phyloP scores from a whole-genome alignment of 2,329 filamentous ascomycete genomes.

The Blastomyces emzantsi region DNA sequence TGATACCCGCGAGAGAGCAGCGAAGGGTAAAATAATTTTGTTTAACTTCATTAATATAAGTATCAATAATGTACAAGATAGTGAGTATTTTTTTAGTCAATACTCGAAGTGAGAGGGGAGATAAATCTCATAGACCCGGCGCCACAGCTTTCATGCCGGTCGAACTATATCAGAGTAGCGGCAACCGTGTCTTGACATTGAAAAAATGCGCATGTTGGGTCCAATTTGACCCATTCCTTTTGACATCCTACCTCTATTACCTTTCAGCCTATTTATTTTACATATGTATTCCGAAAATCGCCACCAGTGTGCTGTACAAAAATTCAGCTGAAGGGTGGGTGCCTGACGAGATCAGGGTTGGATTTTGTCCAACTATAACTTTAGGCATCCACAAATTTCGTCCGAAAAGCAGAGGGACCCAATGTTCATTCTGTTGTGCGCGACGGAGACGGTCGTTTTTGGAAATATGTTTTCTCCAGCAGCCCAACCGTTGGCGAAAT shows the following conservation, averaged over 20 bases:
- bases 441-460: neutral
- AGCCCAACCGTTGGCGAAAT: neutral
- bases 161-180: neutral
- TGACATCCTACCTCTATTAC: neutral
- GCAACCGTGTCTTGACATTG: neutral
- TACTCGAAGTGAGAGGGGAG: neutral
- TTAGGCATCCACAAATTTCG: neutral
- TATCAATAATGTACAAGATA: neutral
- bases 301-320: neutral
- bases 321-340: neutral
- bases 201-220: neutral
- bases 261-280: neutral
- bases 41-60: neutral
- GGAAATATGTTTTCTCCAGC: neutral
- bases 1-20: neutral
- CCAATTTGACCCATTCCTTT: neutral
- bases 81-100: neutral
- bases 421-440: neutral
- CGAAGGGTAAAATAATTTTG: neutral
- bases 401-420: neutral
- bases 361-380: neutral
- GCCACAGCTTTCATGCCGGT: neutral
- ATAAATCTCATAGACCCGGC: neutral
- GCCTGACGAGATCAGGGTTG: neutral
- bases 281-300: neutral